These are phyloP conservation scores for Cinchona pubescens DNA, from an alignment of 257 asterid genomes.

Conservation along the genomic window DNA sequence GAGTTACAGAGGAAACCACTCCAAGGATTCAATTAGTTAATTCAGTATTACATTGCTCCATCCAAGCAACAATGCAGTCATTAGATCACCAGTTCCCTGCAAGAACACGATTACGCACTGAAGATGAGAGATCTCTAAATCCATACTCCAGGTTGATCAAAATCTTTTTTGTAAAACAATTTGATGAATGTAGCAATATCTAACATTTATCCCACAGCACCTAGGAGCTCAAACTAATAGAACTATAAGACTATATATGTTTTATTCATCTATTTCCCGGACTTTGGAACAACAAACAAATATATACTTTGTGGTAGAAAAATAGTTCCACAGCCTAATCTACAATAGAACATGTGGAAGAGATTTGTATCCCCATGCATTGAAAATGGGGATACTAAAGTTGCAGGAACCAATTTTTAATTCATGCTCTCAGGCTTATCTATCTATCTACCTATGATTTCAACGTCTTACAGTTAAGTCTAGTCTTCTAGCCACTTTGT, in stretches of 20 bases:
- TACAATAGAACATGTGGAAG: neutral
- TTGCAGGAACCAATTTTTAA: neutral
- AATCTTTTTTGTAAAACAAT: slow-evolving; percentile 1
- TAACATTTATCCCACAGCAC: neutral
- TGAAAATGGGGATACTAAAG: neutral
- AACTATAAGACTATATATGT: neutral
- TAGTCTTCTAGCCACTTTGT: neutral
- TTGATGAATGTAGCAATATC: neutral
- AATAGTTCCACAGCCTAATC: neutral
- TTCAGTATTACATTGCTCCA: slow-evolving; percentile 84
- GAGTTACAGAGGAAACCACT: slow-evolving; percentile 4
- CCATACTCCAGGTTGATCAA: slow-evolving; percentile 11
- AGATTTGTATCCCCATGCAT: neutral
- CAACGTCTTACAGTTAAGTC: neutral
- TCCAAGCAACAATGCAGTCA: slow-evolving; percentile 86
- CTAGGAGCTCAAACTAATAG: neutral
- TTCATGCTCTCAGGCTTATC: neutral
- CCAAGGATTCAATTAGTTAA: slow-evolving; percentile 15
- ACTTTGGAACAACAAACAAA: neutral
- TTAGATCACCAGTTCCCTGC: slow-evolving; percentile 98
- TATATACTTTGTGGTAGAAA: neutral
- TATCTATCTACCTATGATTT: neutral
- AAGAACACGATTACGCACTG: slow-evolving; percentile 23
- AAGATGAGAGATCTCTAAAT: slow-evolving; percentile 12
- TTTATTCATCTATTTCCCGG: neutral